Conservation (phyloP, 495 filamentous ascomycete species). For the Cercophora newfieldiana region DNA sequence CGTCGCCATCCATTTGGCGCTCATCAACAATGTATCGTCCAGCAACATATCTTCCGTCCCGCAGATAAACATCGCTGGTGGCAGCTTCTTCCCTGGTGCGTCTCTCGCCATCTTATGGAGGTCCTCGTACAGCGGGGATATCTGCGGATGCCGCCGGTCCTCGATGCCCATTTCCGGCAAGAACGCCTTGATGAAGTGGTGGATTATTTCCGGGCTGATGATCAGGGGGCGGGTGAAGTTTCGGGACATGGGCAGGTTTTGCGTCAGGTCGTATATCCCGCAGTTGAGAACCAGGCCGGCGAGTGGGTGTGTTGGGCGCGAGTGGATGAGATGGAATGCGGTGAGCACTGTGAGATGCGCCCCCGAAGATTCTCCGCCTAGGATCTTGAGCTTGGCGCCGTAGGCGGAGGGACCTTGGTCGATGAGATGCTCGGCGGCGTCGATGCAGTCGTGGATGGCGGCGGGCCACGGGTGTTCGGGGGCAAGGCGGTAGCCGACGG, state of each 20-base stretch:
- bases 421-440: conserved; percentile 9
- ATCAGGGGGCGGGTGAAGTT: background rate
- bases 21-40: conserved; percentile 9
- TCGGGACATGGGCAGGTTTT: background rate
- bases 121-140: conserved; percentile 14
- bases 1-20: conserved; percentile 9
- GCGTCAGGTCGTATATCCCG: background rate
- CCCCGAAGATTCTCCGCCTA: conserved; percentile 11
- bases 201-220: background rate
- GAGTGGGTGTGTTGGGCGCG: background rate
- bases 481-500: conserved; percentile 59
- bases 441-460: conserved; percentile 51
- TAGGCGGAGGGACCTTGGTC: background rate
- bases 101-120: background rate
- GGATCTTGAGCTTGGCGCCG: background rate
- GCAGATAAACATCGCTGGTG: conserved; percentile 13
- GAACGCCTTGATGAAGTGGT: conserved; percentile 1
- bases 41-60: conserved; percentile 2
- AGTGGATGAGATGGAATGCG: conserved; percentile 6
- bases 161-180: conserved; percentile 1
- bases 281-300: background rate
- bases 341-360: background rate
- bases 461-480: conserved; percentile 58
- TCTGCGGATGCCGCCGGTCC: conserved; percentile 5
- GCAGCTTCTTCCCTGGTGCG: conserved; percentile 1